Conservation (phyloP, 345 rosid species). For the Camelina neglecta region DNA sequence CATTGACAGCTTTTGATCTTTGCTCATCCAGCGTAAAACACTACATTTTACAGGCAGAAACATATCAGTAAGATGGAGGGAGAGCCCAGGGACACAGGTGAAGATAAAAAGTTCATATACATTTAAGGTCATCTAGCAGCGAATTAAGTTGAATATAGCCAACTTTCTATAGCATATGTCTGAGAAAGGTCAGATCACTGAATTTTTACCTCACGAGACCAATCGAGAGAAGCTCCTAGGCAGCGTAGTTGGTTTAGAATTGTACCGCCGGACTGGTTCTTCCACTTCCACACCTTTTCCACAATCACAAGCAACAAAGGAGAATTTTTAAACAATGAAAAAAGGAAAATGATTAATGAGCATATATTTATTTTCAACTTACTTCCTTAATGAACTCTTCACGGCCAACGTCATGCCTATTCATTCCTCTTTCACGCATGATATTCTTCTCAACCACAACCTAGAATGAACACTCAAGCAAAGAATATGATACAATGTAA, state of each 20-base stretch:
- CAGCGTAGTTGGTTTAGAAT: constrained; percentile 73
- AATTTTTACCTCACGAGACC: constrained; percentile 92
- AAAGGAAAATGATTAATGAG: constrained; percentile 9
- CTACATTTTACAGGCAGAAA: constrained; percentile 47
- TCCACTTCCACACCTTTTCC: constrained; percentile 95
- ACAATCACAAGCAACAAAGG: constrained; percentile 23
- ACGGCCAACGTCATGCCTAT: constrained; percentile 95
- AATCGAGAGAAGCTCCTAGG: constrained; percentile 94
- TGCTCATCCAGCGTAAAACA: constrained; percentile 96
- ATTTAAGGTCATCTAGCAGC: neutral
- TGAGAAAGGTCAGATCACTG: neutral
- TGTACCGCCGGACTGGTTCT: constrained; percentile 73
- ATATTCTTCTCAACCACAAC: constrained; percentile 93
- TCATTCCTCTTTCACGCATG: constrained; percentile 75
- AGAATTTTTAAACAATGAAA: neutral
- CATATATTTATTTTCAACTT: constrained; percentile 38
- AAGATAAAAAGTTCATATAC: neutral
- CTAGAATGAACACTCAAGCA: constrained; percentile 47
- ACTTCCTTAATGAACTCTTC: constrained; percentile 83
- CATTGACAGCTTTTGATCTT: constrained; percentile 87
- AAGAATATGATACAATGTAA: constrained; percentile 20
- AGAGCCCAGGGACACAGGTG: constrained; percentile 1
- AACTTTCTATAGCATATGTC: constrained; percentile 7
- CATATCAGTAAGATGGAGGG: constrained; percentile 23
- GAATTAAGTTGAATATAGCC: neutral